These are phyloP conservation scores for Ustilago crameri DNA, from an alignment of 1,284 basidiomycete genomes.

Conservation along the genomic window DNA sequence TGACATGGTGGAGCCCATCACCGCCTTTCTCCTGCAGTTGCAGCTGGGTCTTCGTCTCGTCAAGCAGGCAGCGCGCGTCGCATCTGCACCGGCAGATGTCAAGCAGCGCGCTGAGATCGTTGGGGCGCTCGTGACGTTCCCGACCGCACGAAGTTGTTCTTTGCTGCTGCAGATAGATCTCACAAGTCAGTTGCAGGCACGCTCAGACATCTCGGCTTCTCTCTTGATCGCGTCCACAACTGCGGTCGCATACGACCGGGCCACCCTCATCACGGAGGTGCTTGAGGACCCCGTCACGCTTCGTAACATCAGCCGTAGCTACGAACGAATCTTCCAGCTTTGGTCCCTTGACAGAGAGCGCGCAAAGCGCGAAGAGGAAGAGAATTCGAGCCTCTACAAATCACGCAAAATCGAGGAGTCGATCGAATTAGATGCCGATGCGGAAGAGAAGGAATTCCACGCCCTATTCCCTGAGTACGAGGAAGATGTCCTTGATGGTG, in stretches of 20 bases:
- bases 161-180: slow-evolving; percentile 51
- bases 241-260: slow-evolving; percentile 35
- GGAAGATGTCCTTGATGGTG: slow-evolving; percentile 71
- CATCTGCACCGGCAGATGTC: slow-evolving; percentile 29
- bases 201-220: slow-evolving; percentile 52
- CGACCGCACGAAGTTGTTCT: slow-evolving; percentile 50
- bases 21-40: slow-evolving; percentile 75
- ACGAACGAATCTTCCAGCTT: slow-evolving; percentile 80
- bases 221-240: slow-evolving; percentile 38
- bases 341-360: slow-evolving; percentile 85
- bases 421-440: slow-evolving; percentile 76
- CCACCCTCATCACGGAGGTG: slow-evolving; percentile 21
- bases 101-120: slow-evolving; percentile 48
- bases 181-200: slow-evolving; percentile 55
- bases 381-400: slow-evolving; percentile 83
- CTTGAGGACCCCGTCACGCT: slow-evolving; percentile 27
- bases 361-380: slow-evolving; percentile 76
- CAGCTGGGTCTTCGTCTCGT: slow-evolving; percentile 80
- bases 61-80: slow-evolving; percentile 52
- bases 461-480: slow-evolving; percentile 86
- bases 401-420: slow-evolving; percentile 75
- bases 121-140: slow-evolving; percentile 61
- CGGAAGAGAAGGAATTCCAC: slow-evolving; percentile 81
- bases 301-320: slow-evolving; percentile 67
- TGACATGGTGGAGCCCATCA: slow-evolving; percentile 79